These are phyloP conservation scores for Xylaria digitata DNA, from an alignment of 2,329 filamentous ascomycete genomes.

Conservation along the genomic window DNA sequence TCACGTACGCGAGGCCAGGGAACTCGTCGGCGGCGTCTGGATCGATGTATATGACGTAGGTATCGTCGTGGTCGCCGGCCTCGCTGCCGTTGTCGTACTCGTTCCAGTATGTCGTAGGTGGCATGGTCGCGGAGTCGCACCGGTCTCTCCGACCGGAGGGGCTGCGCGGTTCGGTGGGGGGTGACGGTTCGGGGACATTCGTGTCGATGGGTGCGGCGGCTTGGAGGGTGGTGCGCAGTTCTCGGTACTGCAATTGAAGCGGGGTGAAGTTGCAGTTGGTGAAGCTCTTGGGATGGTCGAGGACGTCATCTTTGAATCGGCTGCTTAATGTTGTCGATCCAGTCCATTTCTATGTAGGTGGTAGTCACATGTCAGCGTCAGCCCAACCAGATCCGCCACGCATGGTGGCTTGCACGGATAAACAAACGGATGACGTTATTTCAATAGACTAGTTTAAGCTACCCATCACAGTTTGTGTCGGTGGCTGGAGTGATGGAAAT, in stretches of 20 bases:
- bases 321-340: conserved; percentile 72
- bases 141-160: conserved; percentile 24
- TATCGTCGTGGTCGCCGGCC: conserved; percentile 66
- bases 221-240: conserved; percentile 61
- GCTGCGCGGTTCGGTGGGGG: conserved; percentile 36
- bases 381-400: conserved; percentile 15
- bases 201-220: conserved; percentile 55
- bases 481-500: conserved; percentile 1
- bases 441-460: not conserved
- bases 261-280: conserved; percentile 71
- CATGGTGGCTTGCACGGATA: conserved; percentile 13
- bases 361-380: conserved; percentile 29
- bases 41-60: conserved; percentile 80
- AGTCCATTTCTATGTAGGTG: conserved; percentile 80
- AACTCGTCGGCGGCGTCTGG: conserved; percentile 71
- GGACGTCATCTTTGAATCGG: conserved; percentile 74
- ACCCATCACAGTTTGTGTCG: not conserved
- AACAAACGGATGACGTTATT: conserved; percentile 5
- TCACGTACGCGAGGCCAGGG: conserved; percentile 71
- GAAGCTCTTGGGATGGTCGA: conserved; percentile 76
- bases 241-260: conserved; percentile 63
- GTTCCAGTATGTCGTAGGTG: conserved; percentile 74
- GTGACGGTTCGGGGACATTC: conserved; percentile 28
- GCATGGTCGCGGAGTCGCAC: conserved; percentile 32
- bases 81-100: conserved; percentile 88